These are phyloP conservation scores for Boletales sp. DNA, from an alignment of 768 basidiomycete species.

Conservation along the genomic window DNA sequence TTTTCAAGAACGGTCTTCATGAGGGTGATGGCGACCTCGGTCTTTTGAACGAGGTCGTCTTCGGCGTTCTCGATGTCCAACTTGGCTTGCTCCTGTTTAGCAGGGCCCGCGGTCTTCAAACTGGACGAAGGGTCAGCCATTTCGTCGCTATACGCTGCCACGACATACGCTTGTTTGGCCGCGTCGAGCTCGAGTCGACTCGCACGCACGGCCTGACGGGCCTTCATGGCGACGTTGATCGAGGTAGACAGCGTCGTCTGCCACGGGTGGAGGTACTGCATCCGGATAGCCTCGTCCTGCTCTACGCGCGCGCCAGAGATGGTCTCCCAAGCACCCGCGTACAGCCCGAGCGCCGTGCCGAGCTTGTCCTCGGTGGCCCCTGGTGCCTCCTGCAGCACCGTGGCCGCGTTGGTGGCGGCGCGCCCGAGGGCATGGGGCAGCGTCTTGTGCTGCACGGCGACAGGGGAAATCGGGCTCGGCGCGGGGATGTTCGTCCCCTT, in stretches of 20 bases:
- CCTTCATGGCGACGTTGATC: slow-evolving; percentile 89
- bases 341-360: slow-evolving; percentile 71
- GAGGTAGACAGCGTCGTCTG: slow-evolving; percentile 80
- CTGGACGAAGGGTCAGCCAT: slow-evolving; percentile 35
- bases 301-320: slow-evolving; percentile 72
- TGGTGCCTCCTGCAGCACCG: slow-evolving; percentile 41
- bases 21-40: slow-evolving; percentile 92
- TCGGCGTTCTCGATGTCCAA: slow-evolving; percentile 92
- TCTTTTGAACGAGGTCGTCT: slow-evolving; percentile 96
- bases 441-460: slow-evolving; percentile 81
- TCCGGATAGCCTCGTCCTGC: slow-evolving; percentile 72
- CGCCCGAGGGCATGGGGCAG: slow-evolving; percentile 92
- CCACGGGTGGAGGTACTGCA: slow-evolving; percentile 77
- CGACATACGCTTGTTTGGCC: slow-evolving; percentile 77
- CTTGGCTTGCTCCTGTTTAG: slow-evolving; percentile 86
- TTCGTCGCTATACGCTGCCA: neutral
- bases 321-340: slow-evolving; percentile 82
- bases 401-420: slow-evolving; percentile 63
- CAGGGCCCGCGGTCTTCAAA: slow-evolving; percentile 70
- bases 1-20: slow-evolving; percentile 99
- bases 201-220: slow-evolving; percentile 73
- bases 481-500: slow-evolving; percentile 85
- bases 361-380: slow-evolving; percentile 62
- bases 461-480: slow-evolving; percentile 54
- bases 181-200: slow-evolving; percentile 88